phyloP scores from a whole-genome alignment of 805 yeast species.

The Spathaspora arborariae region DNA sequence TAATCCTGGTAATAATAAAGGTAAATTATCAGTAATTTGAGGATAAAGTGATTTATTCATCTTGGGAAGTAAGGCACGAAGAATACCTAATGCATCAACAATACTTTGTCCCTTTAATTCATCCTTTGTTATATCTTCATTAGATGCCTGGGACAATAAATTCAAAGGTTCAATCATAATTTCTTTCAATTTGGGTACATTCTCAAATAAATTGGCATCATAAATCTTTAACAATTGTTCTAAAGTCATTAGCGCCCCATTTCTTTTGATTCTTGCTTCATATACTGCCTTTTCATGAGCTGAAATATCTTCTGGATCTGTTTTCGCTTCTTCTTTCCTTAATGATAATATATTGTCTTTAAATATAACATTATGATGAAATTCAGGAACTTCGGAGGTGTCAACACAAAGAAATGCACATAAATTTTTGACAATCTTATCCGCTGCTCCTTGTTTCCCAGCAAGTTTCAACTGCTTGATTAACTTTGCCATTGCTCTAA shows the following conservation, averaged over 20 bases:
- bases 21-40: conserved; percentile 43
- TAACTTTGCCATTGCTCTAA: conserved; percentile 62
- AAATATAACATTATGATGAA: conserved; percentile 55
- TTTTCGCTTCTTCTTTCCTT: conserved; percentile 68
- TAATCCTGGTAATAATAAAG: conserved; percentile 49
- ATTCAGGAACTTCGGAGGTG: conserved; percentile 94
- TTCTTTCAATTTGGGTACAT: conserved; percentile 62
- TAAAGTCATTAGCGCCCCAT: conserved; percentile 76
- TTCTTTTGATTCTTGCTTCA: conserved; percentile 75
- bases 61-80: conserved; percentile 68
- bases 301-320: conserved; percentile 59
- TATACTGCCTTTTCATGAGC: conserved; percentile 60
- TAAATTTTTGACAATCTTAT: conserved; percentile 83
- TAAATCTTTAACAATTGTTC: conserved; percentile 54
- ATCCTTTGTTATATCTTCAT: conserved; percentile 31
- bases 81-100: conserved; percentile 81
- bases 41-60: conserved; percentile 47
- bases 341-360: conserved; percentile 64
- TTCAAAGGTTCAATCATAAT: conserved; percentile 65
- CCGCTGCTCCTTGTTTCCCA: conserved; percentile 72
- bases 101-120: conserved; percentile 67
- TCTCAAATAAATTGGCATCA: conserved; percentile 50
- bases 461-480: conserved; percentile 53
- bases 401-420: conserved; percentile 95
- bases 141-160: conserved; percentile 25